These are phyloP conservation scores for Fusarium citri DNA, from an alignment of 2,329 filamentous ascomycete species.

Conservation along the genomic window DNA sequence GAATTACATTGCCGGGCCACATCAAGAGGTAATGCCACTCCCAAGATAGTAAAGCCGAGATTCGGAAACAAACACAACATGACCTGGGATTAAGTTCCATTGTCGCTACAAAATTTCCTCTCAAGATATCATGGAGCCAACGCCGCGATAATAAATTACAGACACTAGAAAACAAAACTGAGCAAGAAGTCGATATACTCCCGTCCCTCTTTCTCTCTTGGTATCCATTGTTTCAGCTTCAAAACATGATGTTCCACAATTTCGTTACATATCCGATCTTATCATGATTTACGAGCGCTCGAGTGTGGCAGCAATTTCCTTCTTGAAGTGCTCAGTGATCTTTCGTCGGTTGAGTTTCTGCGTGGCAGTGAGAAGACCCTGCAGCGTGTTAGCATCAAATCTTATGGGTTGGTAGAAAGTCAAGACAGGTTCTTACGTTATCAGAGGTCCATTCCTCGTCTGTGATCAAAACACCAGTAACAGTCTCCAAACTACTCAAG, in stretches of 20 bases:
- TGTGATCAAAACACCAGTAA: slow-evolving; percentile 80
- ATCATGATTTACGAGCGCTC: slow-evolving; percentile 45
- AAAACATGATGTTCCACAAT: slow-evolving; percentile 13
- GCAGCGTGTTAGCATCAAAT: slow-evolving; percentile 35
- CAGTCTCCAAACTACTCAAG: slow-evolving; percentile 76
- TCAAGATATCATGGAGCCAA: slow-evolving; percentile 44
- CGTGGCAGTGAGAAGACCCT: slow-evolving; percentile 72
- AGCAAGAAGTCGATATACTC: slow-evolving; percentile 13
- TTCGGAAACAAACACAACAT: slow-evolving; percentile 23
- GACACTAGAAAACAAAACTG: slow-evolving; percentile 34
- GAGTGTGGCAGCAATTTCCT: slow-evolving; percentile 61
- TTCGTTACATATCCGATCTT: slow-evolving; percentile 9
- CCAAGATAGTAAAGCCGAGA: slow-evolving; percentile 4
- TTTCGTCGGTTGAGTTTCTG: slow-evolving; percentile 69
- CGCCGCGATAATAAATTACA: slow-evolving; percentile 45
- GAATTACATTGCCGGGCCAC: slow-evolving; percentile 14
- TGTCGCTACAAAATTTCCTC: slow-evolving; percentile 33
- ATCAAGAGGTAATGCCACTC: slow-evolving; percentile 3
- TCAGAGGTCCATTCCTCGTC: slow-evolving; percentile 91
- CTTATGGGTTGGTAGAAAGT: background rate
- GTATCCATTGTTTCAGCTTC: slow-evolving; percentile 40
- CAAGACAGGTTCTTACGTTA: slow-evolving; percentile 71
- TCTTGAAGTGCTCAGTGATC: slow-evolving; percentile 62
- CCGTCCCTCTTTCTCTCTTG: slow-evolving; percentile 26
- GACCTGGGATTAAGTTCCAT: slow-evolving; percentile 18